phyloP scores from a whole-genome alignment of 2,329 filamentous ascomycete genomes.

The Pseudogymnoascus sp. region DNA sequence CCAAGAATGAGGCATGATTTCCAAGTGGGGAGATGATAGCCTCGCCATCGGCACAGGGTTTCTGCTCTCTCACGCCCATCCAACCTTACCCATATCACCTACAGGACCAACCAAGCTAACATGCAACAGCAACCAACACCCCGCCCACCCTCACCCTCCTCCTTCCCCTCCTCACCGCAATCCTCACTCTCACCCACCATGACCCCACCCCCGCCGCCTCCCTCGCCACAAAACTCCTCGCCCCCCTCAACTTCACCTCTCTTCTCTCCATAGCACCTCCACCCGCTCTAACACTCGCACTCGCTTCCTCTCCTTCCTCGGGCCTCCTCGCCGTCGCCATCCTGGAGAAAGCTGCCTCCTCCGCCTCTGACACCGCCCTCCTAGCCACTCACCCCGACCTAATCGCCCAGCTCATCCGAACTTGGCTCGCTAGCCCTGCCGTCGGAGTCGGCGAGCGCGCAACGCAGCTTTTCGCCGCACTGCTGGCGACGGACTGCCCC shows the following conservation, averaged over 20 bases:
- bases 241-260: slow-evolving; percentile 44
- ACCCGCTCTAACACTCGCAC: slow-evolving; percentile 42
- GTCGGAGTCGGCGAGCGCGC: slow-evolving; percentile 50
- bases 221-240: slow-evolving; percentile 48
- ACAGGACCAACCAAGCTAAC: background rate
- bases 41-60: background rate
- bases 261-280: slow-evolving; percentile 44
- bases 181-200: slow-evolving; percentile 43
- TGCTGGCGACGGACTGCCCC: slow-evolving; percentile 49
- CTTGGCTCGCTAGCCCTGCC: slow-evolving; percentile 46
- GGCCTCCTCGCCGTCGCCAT: slow-evolving; percentile 51
- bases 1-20: background rate
- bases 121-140: slow-evolving; percentile 40
- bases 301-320: slow-evolving; percentile 46
- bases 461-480: slow-evolving; percentile 41
- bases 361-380: slow-evolving; percentile 41
- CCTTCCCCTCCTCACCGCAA: slow-evolving; percentile 44
- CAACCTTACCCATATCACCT: background rate
- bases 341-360: slow-evolving; percentile 45
- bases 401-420: slow-evolving; percentile 39
- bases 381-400: slow-evolving; percentile 42
- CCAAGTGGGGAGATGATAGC: background rate
- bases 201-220: slow-evolving; percentile 45
- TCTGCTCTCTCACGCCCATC: background rate
- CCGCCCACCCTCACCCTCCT: slow-evolving; percentile 43